Conservation (phyloP, 768 basidiomycete genomes). For the Suillus luteus region DNA sequence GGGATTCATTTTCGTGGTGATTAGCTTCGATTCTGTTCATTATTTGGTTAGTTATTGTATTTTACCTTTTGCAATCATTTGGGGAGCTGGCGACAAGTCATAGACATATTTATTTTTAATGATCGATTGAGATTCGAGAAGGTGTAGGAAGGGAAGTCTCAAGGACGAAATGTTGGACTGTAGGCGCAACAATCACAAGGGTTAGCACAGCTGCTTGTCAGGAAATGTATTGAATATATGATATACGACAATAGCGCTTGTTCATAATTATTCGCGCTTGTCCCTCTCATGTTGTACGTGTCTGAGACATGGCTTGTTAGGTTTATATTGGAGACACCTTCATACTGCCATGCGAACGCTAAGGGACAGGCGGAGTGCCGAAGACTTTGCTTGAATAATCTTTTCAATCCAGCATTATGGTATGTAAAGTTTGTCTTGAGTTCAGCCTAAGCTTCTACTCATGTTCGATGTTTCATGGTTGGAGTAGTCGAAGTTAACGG, state of each 20-base stretch:
- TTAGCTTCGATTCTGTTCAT: too few species aligned
- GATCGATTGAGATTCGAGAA: background rate
- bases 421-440: too few species aligned
- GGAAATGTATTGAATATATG: background rate
- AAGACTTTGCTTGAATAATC: too few species aligned
- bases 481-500: too few species aligned
- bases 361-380: background rate
- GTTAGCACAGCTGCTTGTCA: background rate
- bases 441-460: too few species aligned
- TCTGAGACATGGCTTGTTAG: background rate
- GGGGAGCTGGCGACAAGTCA: background rate
- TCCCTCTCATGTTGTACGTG: background rate
- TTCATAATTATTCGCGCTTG: background rate
- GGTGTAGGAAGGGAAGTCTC: background rate
- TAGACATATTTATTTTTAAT: background rate
- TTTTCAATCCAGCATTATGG: too few species aligned
- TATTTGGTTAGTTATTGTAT: too few species aligned
- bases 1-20: too few species aligned
- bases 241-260: background rate
- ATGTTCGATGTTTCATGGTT: too few species aligned
- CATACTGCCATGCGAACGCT: background rate
- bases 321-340: background rate
- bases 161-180: background rate
- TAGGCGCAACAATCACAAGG: background rate
- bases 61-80: background rate